Base-by-base conservation (phyloP, 371 early-diverging fungal species). In the Apophysomyces sp. region DNA sequence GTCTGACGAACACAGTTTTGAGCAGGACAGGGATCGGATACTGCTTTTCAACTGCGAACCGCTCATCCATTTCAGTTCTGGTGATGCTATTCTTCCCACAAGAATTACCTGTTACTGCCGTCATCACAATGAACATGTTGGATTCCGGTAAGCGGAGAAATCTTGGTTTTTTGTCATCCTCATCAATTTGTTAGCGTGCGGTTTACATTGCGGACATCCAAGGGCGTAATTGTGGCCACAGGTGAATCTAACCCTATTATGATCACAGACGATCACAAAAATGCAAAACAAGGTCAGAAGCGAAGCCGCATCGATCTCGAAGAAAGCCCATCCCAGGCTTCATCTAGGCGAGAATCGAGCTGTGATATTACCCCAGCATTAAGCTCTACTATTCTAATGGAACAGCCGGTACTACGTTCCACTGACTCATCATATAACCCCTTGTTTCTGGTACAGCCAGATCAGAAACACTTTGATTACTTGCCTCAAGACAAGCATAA, bases 51-150 rank as follows among this genome's bases (percentile, higher is more conserved):
- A 93, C 73, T 90, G 91, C 70, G 81, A 77, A 61, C 88, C 90
- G 29, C 67, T 92, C 60, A 79, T 93, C 18, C 92, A 93, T 67
- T 94, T 96, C 62, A 81, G 79, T 71, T 83, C 86, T 36, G 95
- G 96, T 40, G 94, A 93, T 72, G 82, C 88, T 5, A 86, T 89
- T 60, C 73, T 96, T 41, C 95, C 96, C 13, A 89, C 94, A 4
- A 80, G 96, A 36, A 93, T 96, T 55, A 94, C 95, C 11, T 96
- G 96, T 75, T 96, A 96, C 67, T 94, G 94, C 75, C 82, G 96
- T 4, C 96, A 96, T 64, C 95, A 94, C 67, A 77, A 85, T 64
- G 96, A 96, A 65, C 94, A 92, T 73, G 68, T 83, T 1, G 96
- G 96, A 0, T 96, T 96, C 70, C 89, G 69, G 76, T 72, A 53